Base-by-base conservation (phyloP, 148 eudicot genomes). In the Agrostemma githago region DNA sequence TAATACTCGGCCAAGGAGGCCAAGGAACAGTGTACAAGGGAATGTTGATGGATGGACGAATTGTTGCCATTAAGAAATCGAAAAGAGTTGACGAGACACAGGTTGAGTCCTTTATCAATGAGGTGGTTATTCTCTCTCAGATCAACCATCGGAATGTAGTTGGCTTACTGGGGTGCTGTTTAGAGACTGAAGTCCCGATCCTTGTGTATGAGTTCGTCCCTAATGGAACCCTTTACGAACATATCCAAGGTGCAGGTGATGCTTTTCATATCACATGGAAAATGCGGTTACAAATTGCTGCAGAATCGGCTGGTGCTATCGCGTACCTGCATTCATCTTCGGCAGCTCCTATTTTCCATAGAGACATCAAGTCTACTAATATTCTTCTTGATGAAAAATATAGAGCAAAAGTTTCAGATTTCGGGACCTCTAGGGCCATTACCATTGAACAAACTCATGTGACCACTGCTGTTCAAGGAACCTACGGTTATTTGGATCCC, bases 401-500 rank as follows among this genome's bases (percentile, higher is more conserved):
- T 54, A 71, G 70, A 1, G 75, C 75, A 11, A 77, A 77, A 64
- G 48, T 77, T 53, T 53, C 80, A 2, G 80, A 71, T 53, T 77
- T 77, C 53, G 80, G 80, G 37, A 66, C 66, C 0, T 77, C 80
- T 6, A 71, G 70, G 8, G 15, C 73, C 15, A 72, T 77, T 61
- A 62, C 68, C 62, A 61, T 77, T 7, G 79, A 77, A 16, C 79
- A 77, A 46, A 37, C 48, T 61, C 79, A 77, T 17, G 60, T 77
- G 54, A 77, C 79, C 16, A 77, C 79, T 8, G 40, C 26, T 38
- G 79, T 77, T 59, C 79, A 70, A 77, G 79, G 79, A 10, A 77
- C 79, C 3, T 70, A 69, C 38, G 79, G 79, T 16, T 77, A 77
- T 77, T 72, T 77, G 58, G 79, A 77, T 40, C 79, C 79, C 39